Conservation (phyloP, 495 filamentous ascomycete genomes). For the Penicillium cataractarum region DNA sequence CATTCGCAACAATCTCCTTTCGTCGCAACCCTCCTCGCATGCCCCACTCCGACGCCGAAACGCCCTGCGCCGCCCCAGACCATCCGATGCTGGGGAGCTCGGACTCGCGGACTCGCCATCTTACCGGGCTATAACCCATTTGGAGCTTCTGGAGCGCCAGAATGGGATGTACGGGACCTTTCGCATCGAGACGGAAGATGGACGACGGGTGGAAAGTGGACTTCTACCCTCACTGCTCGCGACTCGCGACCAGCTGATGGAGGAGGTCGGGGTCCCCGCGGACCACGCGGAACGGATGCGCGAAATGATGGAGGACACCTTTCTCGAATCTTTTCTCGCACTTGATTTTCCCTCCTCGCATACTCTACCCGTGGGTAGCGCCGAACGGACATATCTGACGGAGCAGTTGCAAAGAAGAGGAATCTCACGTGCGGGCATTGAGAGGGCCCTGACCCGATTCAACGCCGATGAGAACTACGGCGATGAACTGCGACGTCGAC, state of each 20-base stretch:
- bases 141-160: slow-evolving; percentile 49
- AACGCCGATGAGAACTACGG: slow-evolving; percentile 50
- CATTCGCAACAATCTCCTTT: slow-evolving; percentile 44
- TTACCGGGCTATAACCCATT: slow-evolving; percentile 45
- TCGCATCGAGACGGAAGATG: slow-evolving; percentile 53
- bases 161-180: slow-evolving; percentile 55
- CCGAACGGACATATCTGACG: slow-evolving; percentile 43
- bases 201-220: slow-evolving; percentile 50
- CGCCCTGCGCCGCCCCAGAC: slow-evolving; percentile 47
- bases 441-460: slow-evolving; percentile 44
- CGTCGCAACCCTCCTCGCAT: slow-evolving; percentile 29
- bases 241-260: slow-evolving; percentile 52
- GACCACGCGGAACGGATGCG: slow-evolving; percentile 52
- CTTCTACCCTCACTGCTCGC: slow-evolving; percentile 48
- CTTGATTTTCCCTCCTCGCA: slow-evolving; percentile 49
- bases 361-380: slow-evolving; percentile 34
- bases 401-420: slow-evolving; percentile 48
- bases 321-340: slow-evolving; percentile 54
- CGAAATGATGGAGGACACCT: slow-evolving; percentile 55
- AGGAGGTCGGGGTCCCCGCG: slow-evolving; percentile 44
- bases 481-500: slow-evolving; percentile 47
- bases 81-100: slow-evolving; percentile 33
- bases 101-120: slow-evolving; percentile 39
- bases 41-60: slow-evolving; percentile 50
- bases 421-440: slow-evolving; percentile 46